Conservation (phyloP, 164 flowering plant species). For the Pachysandra terminalis region DNA sequence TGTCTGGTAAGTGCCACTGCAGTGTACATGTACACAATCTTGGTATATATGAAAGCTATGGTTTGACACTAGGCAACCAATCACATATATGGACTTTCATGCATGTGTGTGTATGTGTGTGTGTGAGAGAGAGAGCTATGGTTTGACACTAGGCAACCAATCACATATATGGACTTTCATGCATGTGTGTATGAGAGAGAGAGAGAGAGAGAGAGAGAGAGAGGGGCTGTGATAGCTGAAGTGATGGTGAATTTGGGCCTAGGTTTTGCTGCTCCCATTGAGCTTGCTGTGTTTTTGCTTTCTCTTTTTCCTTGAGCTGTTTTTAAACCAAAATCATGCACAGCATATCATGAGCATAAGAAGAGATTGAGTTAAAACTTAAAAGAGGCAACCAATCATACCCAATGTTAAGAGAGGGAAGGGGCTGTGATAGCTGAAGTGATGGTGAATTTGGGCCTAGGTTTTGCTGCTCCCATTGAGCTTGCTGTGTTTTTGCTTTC, state of each 20-base stretch:
- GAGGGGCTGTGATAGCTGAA: conserved; percentile 24
- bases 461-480: conserved; percentile 36
- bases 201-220: too few relatives aligned
- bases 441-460: conserved; percentile 25
- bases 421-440: conserved; percentile 23
- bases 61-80: too few relatives aligned
- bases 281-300: conserved; percentile 18
- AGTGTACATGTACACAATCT: conserved; percentile 11
- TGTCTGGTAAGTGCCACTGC: conserved; percentile 31
- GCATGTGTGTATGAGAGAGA: too few relatives aligned
- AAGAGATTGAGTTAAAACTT: too few relatives aligned
- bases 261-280: conserved; percentile 36
- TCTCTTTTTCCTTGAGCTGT: conserved; percentile 59
- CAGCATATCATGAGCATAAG: background rate
- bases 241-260: conserved; percentile 25
- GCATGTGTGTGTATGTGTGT: too few relatives aligned
- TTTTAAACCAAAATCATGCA: background rate
- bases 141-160: too few relatives aligned
- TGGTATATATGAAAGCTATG: too few relatives aligned
- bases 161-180: too few relatives aligned
- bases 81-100: too few relatives aligned
- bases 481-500: conserved; percentile 24
- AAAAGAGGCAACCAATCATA: conserved; percentile 9
- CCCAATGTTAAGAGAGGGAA: conserved; percentile 42
- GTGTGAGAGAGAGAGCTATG: too few relatives aligned